Evolutionary conservation across 306 rosid species (phyloP), one percentile per base, ranked within the genome.

Genomic region (Acmispon strigosus): DNA sequence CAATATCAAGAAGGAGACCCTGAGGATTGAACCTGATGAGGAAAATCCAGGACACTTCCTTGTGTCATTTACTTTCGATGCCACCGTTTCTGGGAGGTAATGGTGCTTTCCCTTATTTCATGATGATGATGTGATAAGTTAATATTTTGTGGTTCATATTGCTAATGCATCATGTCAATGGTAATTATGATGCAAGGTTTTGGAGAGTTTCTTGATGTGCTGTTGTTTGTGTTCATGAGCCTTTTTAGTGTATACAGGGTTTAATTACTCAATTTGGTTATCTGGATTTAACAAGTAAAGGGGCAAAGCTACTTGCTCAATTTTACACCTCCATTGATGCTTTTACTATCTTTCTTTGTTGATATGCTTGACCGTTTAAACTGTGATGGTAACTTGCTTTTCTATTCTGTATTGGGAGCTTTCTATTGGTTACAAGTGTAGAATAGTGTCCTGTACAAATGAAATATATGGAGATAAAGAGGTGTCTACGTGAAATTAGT

Each of bases 71-170:
- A 86, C 90, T 1, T 87, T 87, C 57, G 99, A 95, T 74, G 97
- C 99, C 34, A 87, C 96, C 16, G 89, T 87, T 78, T 81, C 92
- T 20, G 96, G 99, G 17, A 87, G 99, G 99, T 95, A 78, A 50
- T 4, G 0, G 15, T 12, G 37, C 45, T 72, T 11, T 20, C 24
- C 20, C 36, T 78, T 37, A 7, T 32, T 57, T 52, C 9, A 15
- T 62, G 66, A 16, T 64, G 55, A 60, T 72, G 57, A 13, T 51
- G 20, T 52, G 7, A 14, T 15, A 44, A 44, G 58, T 8, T 32
- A n/a, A 12, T 50, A 12, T 13, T 75, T 44, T 58, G 42, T 67
- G 14, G 39, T 37, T 53, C 18, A 15, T 70, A 2, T 27, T 49
- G 19, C 37, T 70, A 10, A 39, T 50, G 50, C 43, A 20, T 64